Conservation (phyloP, 441 rosid species). For the Erodium trifolium region DNA sequence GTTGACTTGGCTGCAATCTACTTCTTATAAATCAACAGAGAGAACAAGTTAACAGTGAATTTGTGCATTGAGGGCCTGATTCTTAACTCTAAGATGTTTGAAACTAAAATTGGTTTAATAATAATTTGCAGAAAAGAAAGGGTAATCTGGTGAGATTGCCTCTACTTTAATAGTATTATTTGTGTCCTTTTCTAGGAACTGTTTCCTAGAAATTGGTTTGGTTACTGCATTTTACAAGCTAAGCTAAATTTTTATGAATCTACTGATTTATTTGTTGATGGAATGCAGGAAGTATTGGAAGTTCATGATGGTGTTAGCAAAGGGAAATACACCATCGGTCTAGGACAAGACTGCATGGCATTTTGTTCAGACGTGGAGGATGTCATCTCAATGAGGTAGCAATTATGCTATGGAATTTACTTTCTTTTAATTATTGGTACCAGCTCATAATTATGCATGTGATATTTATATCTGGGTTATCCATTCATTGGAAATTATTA, state of each 20-base stretch:
- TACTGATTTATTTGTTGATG: conserved; percentile 3
- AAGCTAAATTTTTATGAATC: background rate
- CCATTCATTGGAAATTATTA: background rate
- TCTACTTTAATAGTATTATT: too few species aligned
- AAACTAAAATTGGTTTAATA: background rate
- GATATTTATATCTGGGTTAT: background rate
- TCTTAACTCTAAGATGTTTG: background rate
- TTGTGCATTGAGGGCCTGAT: background rate
- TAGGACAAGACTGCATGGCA: conserved; percentile 96
- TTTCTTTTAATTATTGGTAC: conserved; percentile 3
- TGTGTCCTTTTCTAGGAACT: too few species aligned
- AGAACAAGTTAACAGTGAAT: too few species aligned
- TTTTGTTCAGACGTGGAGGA: conserved; percentile 98
- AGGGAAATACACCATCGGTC: conserved; percentile 96
- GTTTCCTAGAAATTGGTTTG: too few species aligned
- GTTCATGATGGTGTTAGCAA: conserved; percentile 90
- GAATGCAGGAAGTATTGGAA: conserved; percentile 73
- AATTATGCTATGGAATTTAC: background rate
- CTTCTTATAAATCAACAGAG: too few species aligned
- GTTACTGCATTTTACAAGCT: background rate
- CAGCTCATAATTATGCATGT: background rate
- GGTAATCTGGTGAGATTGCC: too few species aligned
- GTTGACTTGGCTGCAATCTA: background rate
- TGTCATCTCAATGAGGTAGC: conserved; percentile 96
- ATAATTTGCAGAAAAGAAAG: too few species aligned